Evolutionary conservation across 2,329 filamentous ascomycete species (phyloP), one percentile per base, ranked within the genome.

Genomic region (Aspergillus felis): DNA sequence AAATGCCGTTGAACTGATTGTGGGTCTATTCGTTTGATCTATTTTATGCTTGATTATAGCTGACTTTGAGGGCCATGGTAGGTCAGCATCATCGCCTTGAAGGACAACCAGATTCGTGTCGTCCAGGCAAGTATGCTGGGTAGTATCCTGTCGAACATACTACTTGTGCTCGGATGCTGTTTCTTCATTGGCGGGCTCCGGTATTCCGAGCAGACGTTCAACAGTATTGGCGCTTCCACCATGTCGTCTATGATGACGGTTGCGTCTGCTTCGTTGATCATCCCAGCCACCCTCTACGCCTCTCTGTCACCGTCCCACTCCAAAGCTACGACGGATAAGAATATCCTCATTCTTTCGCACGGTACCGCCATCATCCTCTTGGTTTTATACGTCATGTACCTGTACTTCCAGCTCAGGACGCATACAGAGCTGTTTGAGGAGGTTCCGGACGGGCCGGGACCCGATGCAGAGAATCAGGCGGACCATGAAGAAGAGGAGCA

Each of bases 121-220:
- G 93, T 97, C n/a, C 94, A 97, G 78, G 89, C 93, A 22, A 96
- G 91, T 62, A 97, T 97, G 92, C 86, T 97, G 35, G 93, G 94
- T 50, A 95, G 90, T 69, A 96, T 97, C 66, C 81, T 97, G 42
- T 97, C 93, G 63, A 97, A 97, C 75, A 87, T 97, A 63, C 83
- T 97, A 7, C 85, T 97, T 24, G 93, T 92, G 50, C 83, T 92
- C 71, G 88, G 89, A 66, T 90, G 90, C 81, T 91, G 88, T 74
- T 91, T 91, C 78, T 79, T 92, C 63, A 83, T 89, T 55, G 90
- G 90, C 55, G 90, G 90, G 32, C 77, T 91, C 58, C 80, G 81
- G 61, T 85, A 87, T 76, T 82, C 82, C 48, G 87, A 93, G 72
- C 90, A 93, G 70, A 77, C 68, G 3, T 81, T 81, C 72, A 81